Conservation (phyloP, 2,329 filamentous ascomycete genomes). For the Westerdykella aurantiaca region DNA sequence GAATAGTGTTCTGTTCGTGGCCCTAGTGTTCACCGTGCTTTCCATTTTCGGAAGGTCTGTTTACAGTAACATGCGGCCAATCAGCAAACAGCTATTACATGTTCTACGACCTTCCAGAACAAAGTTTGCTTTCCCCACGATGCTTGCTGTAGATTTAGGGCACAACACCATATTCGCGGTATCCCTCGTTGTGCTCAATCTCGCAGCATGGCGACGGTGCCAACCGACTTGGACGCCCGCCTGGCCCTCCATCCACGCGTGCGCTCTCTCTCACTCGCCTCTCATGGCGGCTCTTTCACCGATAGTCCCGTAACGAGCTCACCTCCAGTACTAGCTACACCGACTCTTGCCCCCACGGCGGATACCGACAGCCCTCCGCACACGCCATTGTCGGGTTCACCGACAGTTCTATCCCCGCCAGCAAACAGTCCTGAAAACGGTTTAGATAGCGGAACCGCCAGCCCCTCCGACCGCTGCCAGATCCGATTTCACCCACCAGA, state of each 20-base stretch:
- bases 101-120: too few relatives aligned
- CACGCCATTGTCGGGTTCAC: not conserved
- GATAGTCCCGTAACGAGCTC: not conserved
- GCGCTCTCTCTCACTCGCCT: constrained; percentile 1
- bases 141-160: too few relatives aligned
- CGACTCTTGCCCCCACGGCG: constrained; percentile 1
- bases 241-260: not conserved
- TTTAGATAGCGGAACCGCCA: constrained; percentile 2
- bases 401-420: not conserved
- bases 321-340: constrained; percentile 2
- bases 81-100: too few relatives aligned
- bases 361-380: too few relatives aligned
- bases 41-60: too few relatives aligned
- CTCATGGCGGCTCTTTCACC: not conserved
- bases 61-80: too few relatives aligned
- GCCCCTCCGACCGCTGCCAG: not conserved
- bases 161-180: too few relatives aligned
- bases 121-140: too few relatives aligned
- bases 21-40: too few relatives aligned
- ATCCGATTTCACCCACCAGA: not conserved
- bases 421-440: constrained; percentile 3
- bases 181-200: too few relatives aligned
- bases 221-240: not conserved
- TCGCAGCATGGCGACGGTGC: constrained; percentile 1
- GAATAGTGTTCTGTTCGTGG: too few relatives aligned